Percentiles rank a stretch among this genome's conserved stretches.
phyloP scores from a whole-genome alignment of 345 rosid genomes.

The Diplotaxis tenuifolia region DNA sequence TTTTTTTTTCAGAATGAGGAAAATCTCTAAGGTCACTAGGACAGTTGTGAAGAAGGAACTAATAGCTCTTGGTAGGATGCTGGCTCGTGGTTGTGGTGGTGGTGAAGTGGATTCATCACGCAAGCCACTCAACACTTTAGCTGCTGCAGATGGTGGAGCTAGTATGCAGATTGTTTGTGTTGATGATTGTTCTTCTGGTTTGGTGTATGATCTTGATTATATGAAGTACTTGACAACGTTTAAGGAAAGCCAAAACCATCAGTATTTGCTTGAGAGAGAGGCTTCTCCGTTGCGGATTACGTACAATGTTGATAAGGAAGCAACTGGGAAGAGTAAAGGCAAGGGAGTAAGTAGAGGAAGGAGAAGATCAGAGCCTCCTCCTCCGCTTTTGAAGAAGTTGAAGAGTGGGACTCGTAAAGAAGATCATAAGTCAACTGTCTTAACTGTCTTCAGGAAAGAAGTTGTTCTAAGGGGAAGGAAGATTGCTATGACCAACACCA shows the following conservation, averaged over 20 bases:
- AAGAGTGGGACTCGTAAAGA: constrained; percentile 12
- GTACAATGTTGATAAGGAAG: not conserved
- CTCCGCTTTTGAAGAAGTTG: not conserved
- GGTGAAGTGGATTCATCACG: constrained; percentile 26
- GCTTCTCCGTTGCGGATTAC: not conserved
- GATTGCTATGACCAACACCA: not conserved
- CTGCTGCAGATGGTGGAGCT: not conserved
- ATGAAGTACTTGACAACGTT: not conserved
- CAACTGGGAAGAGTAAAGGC: not conserved
- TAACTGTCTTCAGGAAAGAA: constrained; percentile 16
- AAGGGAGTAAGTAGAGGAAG: not conserved
- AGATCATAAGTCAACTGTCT: not conserved
- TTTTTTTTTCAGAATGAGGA: constrained; percentile 20
- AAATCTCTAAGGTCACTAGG: not conserved
- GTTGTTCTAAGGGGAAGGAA: constrained; percentile 11
- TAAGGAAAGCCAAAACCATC: constrained; percentile 3
- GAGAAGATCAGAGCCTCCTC: not conserved
- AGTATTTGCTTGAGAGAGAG: constrained; percentile 21
- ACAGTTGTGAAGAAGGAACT: not conserved
- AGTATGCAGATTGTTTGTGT: constrained; percentile 8
- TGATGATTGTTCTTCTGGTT: not conserved
- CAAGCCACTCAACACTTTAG: not conserved
- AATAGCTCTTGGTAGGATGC: not conserved
- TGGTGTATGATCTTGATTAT: constrained; percentile 18
- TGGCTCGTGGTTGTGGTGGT: constrained; percentile 6